A percentile compares a stretch with the other conserved stretches of the same genome.
These are phyloP conservation scores for Byssochlamys sp. DNA, from an alignment of 2,329 filamentous ascomycete genomes.

Conservation along the genomic window DNA sequence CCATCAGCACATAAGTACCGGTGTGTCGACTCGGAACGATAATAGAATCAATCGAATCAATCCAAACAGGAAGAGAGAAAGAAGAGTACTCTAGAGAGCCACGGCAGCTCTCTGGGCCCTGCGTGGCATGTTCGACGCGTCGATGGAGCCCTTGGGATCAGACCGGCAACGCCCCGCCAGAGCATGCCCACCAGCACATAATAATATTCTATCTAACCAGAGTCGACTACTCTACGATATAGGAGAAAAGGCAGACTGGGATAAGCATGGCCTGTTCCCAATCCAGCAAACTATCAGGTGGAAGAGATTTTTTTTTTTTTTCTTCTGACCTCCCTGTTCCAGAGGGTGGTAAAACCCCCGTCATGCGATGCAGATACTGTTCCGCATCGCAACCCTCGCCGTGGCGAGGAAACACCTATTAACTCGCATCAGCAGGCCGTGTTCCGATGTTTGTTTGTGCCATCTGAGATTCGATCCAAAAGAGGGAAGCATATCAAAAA, in stretches of 20 bases:
- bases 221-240: background rate
- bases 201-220: background rate
- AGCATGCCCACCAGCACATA: background rate
- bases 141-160: background rate
- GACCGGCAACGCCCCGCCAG: background rate
- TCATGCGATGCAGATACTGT: background rate
- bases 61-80: no score
- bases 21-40: background rate
- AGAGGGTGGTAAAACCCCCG: background rate
- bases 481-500: background rate
- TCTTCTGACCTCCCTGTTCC: background rate
- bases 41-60: background rate
- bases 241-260: background rate
- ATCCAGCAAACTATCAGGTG: background rate
- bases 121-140: background rate
- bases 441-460: background rate
- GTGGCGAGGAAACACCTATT: background rate
- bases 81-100: background rate
- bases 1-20: background rate
- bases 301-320: background rate
- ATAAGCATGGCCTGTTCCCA: background rate
- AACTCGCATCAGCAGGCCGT: background rate
- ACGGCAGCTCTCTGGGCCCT: background rate
- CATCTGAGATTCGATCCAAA: background rate
- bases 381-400: background rate